Evolutionary conservation across 2,329 filamentous ascomycete species (phyloP).

Genomic region (Periconia macrospinosa): DNA sequence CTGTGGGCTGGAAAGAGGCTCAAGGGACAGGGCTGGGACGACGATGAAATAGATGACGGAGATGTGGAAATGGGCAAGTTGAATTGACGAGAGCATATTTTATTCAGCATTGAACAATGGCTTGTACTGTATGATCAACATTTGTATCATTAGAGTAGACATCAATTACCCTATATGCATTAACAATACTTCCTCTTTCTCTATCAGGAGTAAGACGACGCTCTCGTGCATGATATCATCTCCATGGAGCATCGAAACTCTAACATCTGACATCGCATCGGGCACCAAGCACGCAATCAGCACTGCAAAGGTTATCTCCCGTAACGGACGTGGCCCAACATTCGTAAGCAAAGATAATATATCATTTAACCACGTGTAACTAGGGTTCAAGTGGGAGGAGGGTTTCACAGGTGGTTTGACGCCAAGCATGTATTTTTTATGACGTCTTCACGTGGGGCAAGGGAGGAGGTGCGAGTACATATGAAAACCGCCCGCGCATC

Average conservation of each 20-base stretch:
- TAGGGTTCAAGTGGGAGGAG: no score
- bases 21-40: constrained; percentile 47
- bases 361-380: no score
- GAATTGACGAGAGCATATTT: constrained; percentile 45
- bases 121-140: no score
- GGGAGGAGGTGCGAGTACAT: neutral
- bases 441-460: constrained; percentile 30
- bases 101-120: neutral
- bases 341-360: constrained; percentile 1
- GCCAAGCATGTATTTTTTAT: constrained; percentile 19
- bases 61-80: constrained; percentile 74
- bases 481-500: constrained; percentile 14
- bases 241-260: neutral
- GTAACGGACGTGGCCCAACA: neutral
- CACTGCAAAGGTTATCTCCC: neutral
- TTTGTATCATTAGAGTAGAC: neutral
- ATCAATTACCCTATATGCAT: neutral
- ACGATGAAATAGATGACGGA: constrained; percentile 44
- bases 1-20: constrained; percentile 72
- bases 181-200: neutral
- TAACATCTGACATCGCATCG: neutral
- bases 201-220: neutral
- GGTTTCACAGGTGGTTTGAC: constrained; percentile 18
- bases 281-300: neutral
- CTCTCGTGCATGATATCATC: neutral